Evolutionary conservation across 1,284 basidiomycete genomes (phyloP).

Genomic region (Sphaerobolus stellatus): DNA sequence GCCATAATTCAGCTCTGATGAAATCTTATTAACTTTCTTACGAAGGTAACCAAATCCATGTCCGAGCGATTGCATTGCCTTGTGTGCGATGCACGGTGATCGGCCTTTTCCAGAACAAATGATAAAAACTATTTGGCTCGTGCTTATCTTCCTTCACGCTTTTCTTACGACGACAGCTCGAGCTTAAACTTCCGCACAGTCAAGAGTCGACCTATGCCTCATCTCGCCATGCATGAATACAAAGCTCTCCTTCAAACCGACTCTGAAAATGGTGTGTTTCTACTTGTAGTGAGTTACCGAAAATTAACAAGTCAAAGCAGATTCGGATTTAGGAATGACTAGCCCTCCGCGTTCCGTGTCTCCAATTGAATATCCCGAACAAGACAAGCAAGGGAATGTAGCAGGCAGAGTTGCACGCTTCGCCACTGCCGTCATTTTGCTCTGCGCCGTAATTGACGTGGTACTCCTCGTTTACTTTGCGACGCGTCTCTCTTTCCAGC

Average conservation of each 20-base stretch:
- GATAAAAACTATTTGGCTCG: too few species aligned
- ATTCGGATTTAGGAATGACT: neutral
- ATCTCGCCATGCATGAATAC: too few species aligned
- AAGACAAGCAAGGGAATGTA: neutral
- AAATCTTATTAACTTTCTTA: too few species aligned
- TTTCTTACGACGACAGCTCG: too few species aligned
- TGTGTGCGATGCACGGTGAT: too few species aligned
- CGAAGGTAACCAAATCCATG: too few species aligned
- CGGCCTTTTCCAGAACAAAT: too few species aligned
- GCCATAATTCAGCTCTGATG: too few species aligned
- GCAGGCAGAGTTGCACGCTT: neutral
- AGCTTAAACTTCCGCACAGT: too few species aligned
- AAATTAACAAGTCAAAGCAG: neutral
- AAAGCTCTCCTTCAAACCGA: neutral
- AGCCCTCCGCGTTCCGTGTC: neutral
- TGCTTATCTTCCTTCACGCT: too few species aligned
- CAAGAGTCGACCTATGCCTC: too few species aligned
- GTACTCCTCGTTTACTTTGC: neutral
- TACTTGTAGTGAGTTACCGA: neutral
- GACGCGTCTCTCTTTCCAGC: neutral
- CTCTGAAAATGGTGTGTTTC: neutral
- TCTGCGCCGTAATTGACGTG: slow-evolving; percentile 1
- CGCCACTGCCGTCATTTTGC: neutral
- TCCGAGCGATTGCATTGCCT: too few species aligned
- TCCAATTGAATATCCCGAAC: neutral